Evolutionary conservation across 495 filamentous ascomycete species (phyloP).

Genomic region (Xylaria flabelliformis): DNA sequence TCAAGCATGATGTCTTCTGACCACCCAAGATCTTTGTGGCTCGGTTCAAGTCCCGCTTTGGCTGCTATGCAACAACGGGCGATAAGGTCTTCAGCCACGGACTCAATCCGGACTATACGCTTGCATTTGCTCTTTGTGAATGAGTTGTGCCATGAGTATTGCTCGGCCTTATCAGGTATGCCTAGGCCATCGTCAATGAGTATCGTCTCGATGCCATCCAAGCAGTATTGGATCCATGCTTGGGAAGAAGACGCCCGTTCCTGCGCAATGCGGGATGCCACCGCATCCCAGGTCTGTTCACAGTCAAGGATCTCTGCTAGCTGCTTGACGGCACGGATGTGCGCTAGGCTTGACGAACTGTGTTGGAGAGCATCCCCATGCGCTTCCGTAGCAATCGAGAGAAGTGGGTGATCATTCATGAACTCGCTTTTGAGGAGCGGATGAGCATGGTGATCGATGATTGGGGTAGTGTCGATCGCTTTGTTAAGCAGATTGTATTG

Average conservation of each 20-base stretch:
- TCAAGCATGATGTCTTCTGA: not conserved
- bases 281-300: conserved; percentile 64
- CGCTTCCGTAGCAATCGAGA: conserved; percentile 77
- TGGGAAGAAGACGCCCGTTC: conserved; percentile 62
- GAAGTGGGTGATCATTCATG: conserved; percentile 60
- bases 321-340: conserved; percentile 73
- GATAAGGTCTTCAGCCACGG: conserved; percentile 70
- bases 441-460: conserved; percentile 92
- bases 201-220: conserved; percentile 76
- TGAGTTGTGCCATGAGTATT: conserved; percentile 73
- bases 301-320: conserved; percentile 68
- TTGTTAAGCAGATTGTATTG: conserved; percentile 35
- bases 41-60: conserved; percentile 24
- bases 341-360: conserved; percentile 63
- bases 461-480: conserved; percentile 68
- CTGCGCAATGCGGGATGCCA: conserved; percentile 64
- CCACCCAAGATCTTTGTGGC: not conserved
- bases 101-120: conserved; percentile 84
- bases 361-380: conserved; percentile 67
- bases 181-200: conserved; percentile 82
- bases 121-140: conserved; percentile 68
- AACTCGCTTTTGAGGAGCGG: conserved; percentile 54
- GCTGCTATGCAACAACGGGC: conserved; percentile 32
- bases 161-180: conserved; percentile 59
- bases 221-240: conserved; percentile 66